Percentiles rank a stretch among this genome's conserved stretches.
phyloP scores from a whole-genome alignment of 192 early-diverging fungal genomes.

The Dimargaris cristalligena region DNA sequence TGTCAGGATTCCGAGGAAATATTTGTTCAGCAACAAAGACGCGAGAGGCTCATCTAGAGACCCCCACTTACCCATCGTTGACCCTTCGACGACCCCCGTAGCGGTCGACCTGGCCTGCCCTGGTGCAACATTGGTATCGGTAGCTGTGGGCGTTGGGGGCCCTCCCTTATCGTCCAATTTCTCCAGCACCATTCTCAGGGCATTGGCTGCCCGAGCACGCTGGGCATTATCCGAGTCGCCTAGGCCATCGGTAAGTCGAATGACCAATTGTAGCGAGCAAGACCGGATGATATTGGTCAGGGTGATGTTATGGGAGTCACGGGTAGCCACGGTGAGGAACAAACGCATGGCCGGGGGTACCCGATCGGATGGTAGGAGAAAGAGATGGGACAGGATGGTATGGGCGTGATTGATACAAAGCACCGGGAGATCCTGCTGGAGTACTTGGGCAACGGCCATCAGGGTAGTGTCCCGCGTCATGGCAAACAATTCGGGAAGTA shows the following conservation, averaged over 20 bases:
- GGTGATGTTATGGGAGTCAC: not conserved
- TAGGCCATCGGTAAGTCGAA: not conserved
- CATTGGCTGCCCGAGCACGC: not conserved
- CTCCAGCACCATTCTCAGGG: constrained; percentile 1
- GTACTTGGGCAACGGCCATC: not conserved
- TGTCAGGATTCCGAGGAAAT: constrained; percentile 7
- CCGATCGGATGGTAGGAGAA: not conserved
- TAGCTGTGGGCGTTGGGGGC: not conserved
- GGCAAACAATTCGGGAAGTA: constrained; percentile 6
- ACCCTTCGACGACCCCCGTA: not conserved
- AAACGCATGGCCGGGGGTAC: constrained; percentile 1
- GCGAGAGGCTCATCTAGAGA: not conserved
- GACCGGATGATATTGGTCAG: constrained; percentile 2
- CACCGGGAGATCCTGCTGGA: not conserved
- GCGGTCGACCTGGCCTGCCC: too few species aligned
- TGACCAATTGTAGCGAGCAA: constrained; percentile 7
- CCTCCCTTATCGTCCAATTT: not conserved
- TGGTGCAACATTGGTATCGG: not conserved
- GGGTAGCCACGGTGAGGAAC: not conserved
- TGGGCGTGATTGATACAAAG: constrained; percentile 12
- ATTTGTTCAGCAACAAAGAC: not conserved
- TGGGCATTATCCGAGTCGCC: not conserved
- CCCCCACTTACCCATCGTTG: not conserved
- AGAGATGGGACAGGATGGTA: constrained; percentile 3
- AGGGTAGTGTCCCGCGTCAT: constrained; percentile 2